phyloP scores from a whole-genome alignment of 2,329 filamentous ascomycete species.

The Phoma sp. region DNA sequence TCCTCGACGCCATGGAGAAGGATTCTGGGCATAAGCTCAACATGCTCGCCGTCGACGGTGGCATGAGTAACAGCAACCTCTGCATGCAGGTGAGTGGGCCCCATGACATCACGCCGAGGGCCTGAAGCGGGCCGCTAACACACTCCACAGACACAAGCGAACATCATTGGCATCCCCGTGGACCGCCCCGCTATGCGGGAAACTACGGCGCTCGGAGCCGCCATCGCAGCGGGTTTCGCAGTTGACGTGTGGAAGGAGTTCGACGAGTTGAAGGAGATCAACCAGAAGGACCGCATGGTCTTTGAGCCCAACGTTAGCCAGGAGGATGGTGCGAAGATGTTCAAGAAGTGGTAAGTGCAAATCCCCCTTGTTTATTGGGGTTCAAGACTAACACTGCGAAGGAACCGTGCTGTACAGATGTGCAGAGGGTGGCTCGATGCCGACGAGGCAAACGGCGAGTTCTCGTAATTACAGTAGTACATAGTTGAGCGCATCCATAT shows the following conservation, averaged over 20 bases:
- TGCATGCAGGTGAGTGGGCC: constrained; percentile 71
- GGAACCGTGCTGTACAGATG: constrained; percentile 70
- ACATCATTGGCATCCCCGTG: constrained; percentile 82
- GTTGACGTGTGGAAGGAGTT: constrained; percentile 79
- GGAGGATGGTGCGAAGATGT: constrained; percentile 66
- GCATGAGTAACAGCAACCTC: constrained; percentile 85
- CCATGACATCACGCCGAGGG: constrained; percentile 3
- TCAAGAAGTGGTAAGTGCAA: constrained; percentile 64
- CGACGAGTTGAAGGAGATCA: constrained; percentile 74
- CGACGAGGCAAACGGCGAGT: constrained; percentile 47
- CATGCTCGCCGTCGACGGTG: constrained; percentile 82
- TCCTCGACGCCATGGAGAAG: constrained; percentile 88
- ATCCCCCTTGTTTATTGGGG: too few relatives aligned
- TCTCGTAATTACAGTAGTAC: constrained; percentile 22
- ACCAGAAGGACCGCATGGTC: constrained; percentile 69
- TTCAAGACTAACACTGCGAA: background rate
- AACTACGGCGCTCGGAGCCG: constrained; percentile 85
- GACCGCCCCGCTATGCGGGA: constrained; percentile 87
- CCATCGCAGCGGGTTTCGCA: constrained; percentile 87
- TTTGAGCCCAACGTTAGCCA: constrained; percentile 71
- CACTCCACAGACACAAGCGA: constrained; percentile 71
- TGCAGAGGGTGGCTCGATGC: constrained; percentile 72
- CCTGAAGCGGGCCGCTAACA: constrained; percentile 21
- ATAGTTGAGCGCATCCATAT: constrained; percentile 15
- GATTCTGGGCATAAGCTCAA: constrained; percentile 79